Percentiles rank a stretch among this genome's conserved stretches.
Evolutionary conservation across 352 stramenopile species (phyloP).

Genomic region (Phytophthora fragariaefolia): DNA sequence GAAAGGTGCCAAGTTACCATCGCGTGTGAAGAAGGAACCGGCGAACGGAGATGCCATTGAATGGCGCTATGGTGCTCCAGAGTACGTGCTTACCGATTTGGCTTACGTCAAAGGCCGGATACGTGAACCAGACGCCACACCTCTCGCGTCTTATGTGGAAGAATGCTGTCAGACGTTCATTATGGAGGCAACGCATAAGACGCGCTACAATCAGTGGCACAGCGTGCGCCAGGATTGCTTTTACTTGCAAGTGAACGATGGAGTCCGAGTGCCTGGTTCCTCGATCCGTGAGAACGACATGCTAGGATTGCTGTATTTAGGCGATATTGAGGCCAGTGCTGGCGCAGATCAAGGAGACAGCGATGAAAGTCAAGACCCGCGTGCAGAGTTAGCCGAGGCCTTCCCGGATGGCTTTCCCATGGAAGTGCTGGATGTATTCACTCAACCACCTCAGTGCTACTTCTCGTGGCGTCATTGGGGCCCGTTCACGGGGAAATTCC

Average conservation of each 20-base stretch:
- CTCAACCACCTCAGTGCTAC: slow-evolving; percentile 74
- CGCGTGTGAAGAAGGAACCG: slow-evolving; percentile 43
- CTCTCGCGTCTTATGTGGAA: slow-evolving; percentile 77
- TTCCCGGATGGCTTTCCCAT: slow-evolving; percentile 82
- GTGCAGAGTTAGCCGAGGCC: slow-evolving; percentile 61
- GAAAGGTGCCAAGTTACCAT: slow-evolving; percentile 58
- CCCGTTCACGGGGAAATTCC: slow-evolving; percentile 69
- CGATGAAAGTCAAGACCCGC: slow-evolving; percentile 55
- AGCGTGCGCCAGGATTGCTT: slow-evolving; percentile 69
- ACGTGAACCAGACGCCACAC: slow-evolving; percentile 61
- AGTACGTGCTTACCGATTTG: slow-evolving; percentile 83
- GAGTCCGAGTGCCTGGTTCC: slow-evolving; percentile 44
- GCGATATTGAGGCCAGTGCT: slow-evolving; percentile 42
- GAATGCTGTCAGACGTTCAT: slow-evolving; percentile 80
- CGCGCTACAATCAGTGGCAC: slow-evolving; percentile 60
- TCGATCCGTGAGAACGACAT: slow-evolving; percentile 66
- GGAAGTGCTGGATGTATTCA: slow-evolving; percentile 83
- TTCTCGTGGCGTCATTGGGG: slow-evolving; percentile 87
- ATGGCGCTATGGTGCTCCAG: slow-evolving; percentile 72
- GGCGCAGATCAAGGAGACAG: slow-evolving; percentile 38
- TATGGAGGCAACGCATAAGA: slow-evolving; percentile 83
- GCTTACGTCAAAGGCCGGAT: slow-evolving; percentile 69
- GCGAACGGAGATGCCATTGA: slow-evolving; percentile 32
- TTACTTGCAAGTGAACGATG: slow-evolving; percentile 80
- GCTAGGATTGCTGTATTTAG: slow-evolving; percentile 72